Percentiles rank a stretch among this genome's conserved stretches.
phyloP scores from a whole-genome alignment of 176 grass and related monocot genomes.

The Musa itinerans region DNA sequence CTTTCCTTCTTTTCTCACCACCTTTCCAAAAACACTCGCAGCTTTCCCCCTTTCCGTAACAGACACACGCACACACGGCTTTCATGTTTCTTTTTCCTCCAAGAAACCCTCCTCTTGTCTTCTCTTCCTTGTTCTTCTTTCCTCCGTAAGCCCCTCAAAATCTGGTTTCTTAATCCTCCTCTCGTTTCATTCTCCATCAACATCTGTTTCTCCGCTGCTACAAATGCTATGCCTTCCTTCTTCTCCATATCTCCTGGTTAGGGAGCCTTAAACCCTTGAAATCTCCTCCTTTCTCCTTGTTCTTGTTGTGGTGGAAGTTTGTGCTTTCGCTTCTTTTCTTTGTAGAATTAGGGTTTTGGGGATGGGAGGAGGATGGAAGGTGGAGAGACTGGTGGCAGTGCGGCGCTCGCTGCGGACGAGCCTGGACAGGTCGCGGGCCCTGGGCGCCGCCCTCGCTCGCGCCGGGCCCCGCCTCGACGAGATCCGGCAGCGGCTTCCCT shows the following conservation, averaged over 20 bases:
- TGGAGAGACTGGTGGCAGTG: conserved; percentile 39
- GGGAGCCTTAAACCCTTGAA: background rate
- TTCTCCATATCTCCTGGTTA: background rate
- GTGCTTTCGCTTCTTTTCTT: background rate
- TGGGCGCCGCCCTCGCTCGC: conserved; percentile 33
- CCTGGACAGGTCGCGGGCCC: conserved; percentile 43
- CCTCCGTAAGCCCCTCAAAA: background rate
- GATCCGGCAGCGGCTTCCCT: conserved; percentile 60
- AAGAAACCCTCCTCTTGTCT: background rate
- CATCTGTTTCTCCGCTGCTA: background rate
- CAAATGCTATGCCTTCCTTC: background rate
- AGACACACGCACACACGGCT: conserved; percentile 11
- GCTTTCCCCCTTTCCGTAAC: conserved; percentile 8
- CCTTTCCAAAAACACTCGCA: background rate
- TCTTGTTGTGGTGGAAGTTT: background rate
- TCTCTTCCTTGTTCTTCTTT: background rate
- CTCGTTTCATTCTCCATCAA: background rate
- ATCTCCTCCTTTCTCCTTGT: background rate
- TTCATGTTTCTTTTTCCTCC: conserved; percentile 1
- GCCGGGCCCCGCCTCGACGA: conserved; percentile 51
- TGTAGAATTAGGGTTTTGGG: background rate
- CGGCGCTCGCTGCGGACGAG: conserved; percentile 32
- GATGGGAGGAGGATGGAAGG: conserved; percentile 16
- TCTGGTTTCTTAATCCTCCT: background rate
- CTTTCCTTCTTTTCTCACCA: background rate